Base-by-base conservation (phyloP, 1,284 basidiomycete species). In the Vanrija sp. region DNA sequence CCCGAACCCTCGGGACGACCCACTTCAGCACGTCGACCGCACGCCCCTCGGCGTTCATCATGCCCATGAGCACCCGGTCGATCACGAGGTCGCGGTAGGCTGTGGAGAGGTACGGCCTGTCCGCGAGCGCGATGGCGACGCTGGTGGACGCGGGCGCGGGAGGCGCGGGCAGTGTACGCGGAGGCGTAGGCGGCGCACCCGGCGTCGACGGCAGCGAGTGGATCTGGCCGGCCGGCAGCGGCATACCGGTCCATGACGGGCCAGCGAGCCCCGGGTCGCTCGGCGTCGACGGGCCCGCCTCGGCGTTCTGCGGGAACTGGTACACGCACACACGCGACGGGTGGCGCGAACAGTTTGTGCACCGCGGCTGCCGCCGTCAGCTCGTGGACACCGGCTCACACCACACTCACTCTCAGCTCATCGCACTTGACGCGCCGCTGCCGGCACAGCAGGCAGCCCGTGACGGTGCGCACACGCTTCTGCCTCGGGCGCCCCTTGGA, bases 381-480 rank as follows among this genome's bases (percentile, higher is more conserved):
- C 25, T 46, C 50, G 14, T 6, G 26, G 8, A 9, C 25, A 7
- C 18, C 5, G 7, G 5, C 10, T 8, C 29, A 3, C 7, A 10
- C n/a, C 7, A 4, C 5, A 29, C 52, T 29, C 43, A 54, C 52
- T 38, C 43, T 26, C 15, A 14, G 42, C 52, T 54, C 52, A 19
- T 54, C 52, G 38, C 52, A 54, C 19, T 54, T 54, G 23, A 54
- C 52, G 6, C 52, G 21, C 4, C 52, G 47, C 9, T 43, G 47
- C 6, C 52, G 47, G 29, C 52, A 54, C 34, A 54, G 43, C 16
- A 54, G 43, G 18, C 52, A 54, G 1, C 52, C 52, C 1, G 52
- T 54, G 43, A 54, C 43, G 10, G 52, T 54, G 25, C 52, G 52
- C 21, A 54, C 52, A 15, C 52, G 52, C 43, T 54, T 54, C n/a